Evolutionary conservation across 2,329 filamentous ascomycete genomes (phyloP).

Genomic region (Hypomyces rosellus): DNA sequence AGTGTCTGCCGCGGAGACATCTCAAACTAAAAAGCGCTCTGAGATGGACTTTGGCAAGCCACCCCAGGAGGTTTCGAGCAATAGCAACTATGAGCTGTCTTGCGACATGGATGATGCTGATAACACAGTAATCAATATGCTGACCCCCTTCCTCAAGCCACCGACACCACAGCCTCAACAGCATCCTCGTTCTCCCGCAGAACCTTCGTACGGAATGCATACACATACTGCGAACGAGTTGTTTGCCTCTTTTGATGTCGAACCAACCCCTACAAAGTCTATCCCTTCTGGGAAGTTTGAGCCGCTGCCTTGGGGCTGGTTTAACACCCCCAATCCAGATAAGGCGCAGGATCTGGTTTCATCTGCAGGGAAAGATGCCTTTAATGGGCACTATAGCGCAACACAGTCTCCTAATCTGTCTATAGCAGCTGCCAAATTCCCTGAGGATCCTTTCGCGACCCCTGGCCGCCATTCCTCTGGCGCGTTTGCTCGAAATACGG

Average conservation of each 20-base stretch:
- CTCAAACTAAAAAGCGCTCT: too few relatives aligned
- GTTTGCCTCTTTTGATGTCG: conserved; percentile 35
- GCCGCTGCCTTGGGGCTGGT: conserved; percentile 46
- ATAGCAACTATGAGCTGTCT: conserved; percentile 1
- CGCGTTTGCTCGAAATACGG: conserved; percentile 4
- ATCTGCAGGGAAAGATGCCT: conserved; percentile 20
- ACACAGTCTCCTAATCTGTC: conserved; percentile 6
- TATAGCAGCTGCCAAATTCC: conserved; percentile 2
- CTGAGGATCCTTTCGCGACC: conserved; percentile 29
- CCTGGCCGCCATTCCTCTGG: conserved; percentile 16
- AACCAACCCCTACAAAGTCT: conserved; percentile 24
- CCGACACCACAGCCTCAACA: conserved; percentile 36
- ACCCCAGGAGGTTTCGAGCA: background rate
- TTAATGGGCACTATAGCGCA: conserved; percentile 11
- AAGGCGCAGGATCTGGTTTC: conserved; percentile 14
- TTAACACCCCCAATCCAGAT: conserved; percentile 32
- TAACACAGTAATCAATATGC: conserved; percentile 38
- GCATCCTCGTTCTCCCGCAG: conserved; percentile 26
- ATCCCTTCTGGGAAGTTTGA: conserved; percentile 27
- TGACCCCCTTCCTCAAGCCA: conserved; percentile 43
- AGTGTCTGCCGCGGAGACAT: background rate
- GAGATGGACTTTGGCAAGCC: background rate
- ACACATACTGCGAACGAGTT: conserved; percentile 44
- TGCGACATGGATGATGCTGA: conserved; percentile 25
- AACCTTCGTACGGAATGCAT: conserved; percentile 51